Conservation (phyloP, 73 alveolate species). For the Paramecium pentaurelia region DNA sequence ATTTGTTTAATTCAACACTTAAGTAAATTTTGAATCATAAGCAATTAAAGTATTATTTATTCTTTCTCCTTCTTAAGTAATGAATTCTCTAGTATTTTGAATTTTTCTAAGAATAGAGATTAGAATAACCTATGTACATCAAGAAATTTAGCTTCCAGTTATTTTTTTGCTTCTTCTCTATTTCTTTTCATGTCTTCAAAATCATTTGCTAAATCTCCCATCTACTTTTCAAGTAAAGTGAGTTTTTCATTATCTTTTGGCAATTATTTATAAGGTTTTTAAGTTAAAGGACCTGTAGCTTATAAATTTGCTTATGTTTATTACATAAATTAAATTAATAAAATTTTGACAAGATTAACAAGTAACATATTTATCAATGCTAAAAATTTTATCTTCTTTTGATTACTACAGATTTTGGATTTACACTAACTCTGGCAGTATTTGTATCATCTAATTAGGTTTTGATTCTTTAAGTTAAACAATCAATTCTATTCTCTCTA, state of each 20-base stretch:
- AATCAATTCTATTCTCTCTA: not conserved
- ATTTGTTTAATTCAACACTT: conserved; percentile 72
- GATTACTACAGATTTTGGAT: not conserved
- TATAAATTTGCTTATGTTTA: not conserved
- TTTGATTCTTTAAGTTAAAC: not conserved
- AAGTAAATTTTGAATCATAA: conserved; percentile 86
- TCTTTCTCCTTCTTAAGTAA: conserved; percentile 92
- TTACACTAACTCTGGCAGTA: not conserved
- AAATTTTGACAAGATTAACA: not conserved
- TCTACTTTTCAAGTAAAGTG: conserved; percentile 79
- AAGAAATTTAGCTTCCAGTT: conserved; percentile 95
- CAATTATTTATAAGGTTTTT: conserved; percentile 32
- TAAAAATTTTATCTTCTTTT: not conserved
- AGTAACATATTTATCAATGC: not conserved
- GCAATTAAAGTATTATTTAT: conserved; percentile 94
- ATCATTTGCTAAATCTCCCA: conserved; percentile 89
- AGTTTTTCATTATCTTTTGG: conserved; percentile 83
- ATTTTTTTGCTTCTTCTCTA: conserved; percentile 91
- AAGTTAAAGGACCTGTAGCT: conserved; percentile 55
- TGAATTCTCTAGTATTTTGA: conserved; percentile 87
- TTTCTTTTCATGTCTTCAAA: conserved; percentile 93
- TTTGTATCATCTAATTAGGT: not conserved
- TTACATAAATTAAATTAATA: not conserved
- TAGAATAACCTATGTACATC: conserved; percentile 75
- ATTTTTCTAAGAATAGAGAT: conserved; percentile 65